Conservation (phyloP, 2,329 filamentous ascomycete genomes). For the Alternaria gansuensis region DNA sequence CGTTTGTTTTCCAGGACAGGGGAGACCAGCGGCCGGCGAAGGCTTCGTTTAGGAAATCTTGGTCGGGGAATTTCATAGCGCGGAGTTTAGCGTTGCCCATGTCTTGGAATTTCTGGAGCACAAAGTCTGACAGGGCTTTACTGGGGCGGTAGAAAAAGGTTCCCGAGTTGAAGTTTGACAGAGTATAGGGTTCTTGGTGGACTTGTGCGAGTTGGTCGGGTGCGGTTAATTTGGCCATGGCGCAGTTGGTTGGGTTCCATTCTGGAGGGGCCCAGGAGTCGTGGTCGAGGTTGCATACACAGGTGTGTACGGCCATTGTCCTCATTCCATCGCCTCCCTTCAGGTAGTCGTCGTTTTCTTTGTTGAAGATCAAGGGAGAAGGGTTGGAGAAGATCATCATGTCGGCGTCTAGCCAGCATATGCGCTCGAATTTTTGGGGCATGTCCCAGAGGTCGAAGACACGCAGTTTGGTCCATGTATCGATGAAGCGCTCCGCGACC, state of each 20-base stretch:
- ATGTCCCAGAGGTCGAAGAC: slow-evolving; percentile 58
- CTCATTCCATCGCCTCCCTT: slow-evolving; percentile 39
- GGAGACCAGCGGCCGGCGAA: slow-evolving; percentile 57
- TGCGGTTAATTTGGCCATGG: slow-evolving; percentile 55
- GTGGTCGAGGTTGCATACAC: slow-evolving; percentile 62
- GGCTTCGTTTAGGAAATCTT: slow-evolving; percentile 63
- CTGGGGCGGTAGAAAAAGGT: slow-evolving; percentile 62
- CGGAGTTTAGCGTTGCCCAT: slow-evolving; percentile 48
- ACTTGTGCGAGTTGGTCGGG: slow-evolving; percentile 47
- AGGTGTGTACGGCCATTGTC: slow-evolving; percentile 61
- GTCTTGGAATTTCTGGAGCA: slow-evolving; percentile 55
- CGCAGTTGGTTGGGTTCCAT: slow-evolving; percentile 61
- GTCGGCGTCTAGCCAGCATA: slow-evolving; percentile 64
- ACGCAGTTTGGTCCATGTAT: slow-evolving; percentile 66
- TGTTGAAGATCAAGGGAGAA: slow-evolving; percentile 53
- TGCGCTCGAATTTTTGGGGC: slow-evolving; percentile 37
- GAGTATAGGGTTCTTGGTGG: slow-evolving; percentile 48
- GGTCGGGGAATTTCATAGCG: slow-evolving; percentile 62
- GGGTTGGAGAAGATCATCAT: slow-evolving; percentile 60
- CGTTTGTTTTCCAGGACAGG: slow-evolving; percentile 62
- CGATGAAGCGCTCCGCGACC: slow-evolving; percentile 62
- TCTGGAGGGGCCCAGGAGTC: slow-evolving; percentile 61
- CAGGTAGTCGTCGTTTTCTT: slow-evolving; percentile 47
- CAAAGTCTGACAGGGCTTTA: slow-evolving; percentile 50
- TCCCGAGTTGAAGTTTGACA: slow-evolving; percentile 61